A percentile compares a stretch with the other conserved stretches of the same genome.
phyloP scores from a whole-genome alignment of 139 green algal genomes.

The Picochlorum costavermella region DNA sequence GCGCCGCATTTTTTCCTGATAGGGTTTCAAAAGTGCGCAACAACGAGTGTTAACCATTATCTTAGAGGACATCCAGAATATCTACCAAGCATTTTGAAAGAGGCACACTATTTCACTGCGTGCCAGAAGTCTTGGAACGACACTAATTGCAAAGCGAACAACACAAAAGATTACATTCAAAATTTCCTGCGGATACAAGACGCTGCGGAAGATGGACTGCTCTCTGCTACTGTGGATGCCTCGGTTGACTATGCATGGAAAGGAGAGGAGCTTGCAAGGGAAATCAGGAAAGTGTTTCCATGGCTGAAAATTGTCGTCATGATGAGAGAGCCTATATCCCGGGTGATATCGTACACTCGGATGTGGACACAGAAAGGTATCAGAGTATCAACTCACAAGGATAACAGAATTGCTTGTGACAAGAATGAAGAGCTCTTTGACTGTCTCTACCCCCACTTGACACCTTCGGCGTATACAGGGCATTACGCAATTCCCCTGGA shows the following conservation, averaged over 20 bases:
- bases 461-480: background rate
- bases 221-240: constrained; percentile 2
- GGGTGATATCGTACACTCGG: constrained; percentile 9
- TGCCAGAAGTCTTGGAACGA: constrained; percentile 11
- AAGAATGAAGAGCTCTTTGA: background rate
- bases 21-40: constrained; percentile 10
- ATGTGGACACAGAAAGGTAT: constrained; percentile 8
- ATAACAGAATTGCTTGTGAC: constrained; percentile 6
- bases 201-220: background rate
- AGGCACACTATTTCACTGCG: constrained; percentile 11
- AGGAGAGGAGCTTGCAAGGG: constrained; percentile 1
- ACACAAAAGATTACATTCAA: background rate
- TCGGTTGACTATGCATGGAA: constrained; percentile 13
- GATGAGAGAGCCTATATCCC: constrained; percentile 13
- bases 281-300: constrained; percentile 10
- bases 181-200: constrained; percentile 9
- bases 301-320: constrained; percentile 13
- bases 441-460: background rate
- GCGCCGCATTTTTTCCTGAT: constrained; percentile 11
- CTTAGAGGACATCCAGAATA: constrained; percentile 7
- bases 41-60: constrained; percentile 6
- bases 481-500: constrained; percentile 11
- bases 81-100: constrained; percentile 1
- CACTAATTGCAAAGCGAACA: constrained; percentile 5
- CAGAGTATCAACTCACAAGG: background rate